phyloP scores from a whole-genome alignment of 208 protist genomes.

The Balamuthia mandrillaris region DNA sequence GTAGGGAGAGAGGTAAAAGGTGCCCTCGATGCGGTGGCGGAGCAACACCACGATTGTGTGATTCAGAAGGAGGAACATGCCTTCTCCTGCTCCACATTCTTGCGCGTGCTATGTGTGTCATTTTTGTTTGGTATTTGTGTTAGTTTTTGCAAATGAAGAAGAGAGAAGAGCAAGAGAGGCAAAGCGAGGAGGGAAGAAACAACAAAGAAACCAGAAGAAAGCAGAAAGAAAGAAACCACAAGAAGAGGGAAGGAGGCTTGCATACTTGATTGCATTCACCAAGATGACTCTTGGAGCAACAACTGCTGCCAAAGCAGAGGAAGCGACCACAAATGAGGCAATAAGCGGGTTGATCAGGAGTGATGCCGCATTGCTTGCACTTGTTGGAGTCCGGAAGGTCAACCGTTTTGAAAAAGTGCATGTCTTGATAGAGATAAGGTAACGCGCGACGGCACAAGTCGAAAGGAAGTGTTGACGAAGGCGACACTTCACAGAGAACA shows the following conservation, averaged over 20 bases:
- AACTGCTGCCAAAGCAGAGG: no score
- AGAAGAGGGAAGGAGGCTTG: no score
- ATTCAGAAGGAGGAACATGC: not conserved
- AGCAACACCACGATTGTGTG: not conserved
- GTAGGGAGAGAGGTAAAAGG: not conserved
- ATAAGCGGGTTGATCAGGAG: not conserved
- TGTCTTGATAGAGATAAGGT: not conserved
- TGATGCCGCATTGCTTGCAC: not conserved
- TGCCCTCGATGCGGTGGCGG: not conserved
- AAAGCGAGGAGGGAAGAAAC: not conserved
- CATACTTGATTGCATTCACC: no score
- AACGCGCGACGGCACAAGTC: not conserved
- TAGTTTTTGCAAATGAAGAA: no score
- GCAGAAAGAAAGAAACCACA: no score
- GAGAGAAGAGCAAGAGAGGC: no score
- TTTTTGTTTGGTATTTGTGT: no score
- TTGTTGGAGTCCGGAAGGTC: not conserved
- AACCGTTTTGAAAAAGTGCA: not conserved
- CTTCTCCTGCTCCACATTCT: not conserved
- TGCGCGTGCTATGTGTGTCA: not conserved
- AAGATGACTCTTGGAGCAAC: no score
- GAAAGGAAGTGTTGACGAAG: not conserved
- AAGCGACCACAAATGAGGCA: slow-evolving; percentile 3
- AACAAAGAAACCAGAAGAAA: not conserved
- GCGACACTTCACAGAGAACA: not conserved